Evolutionary conservation across 1,139 yeast genomes (phyloP).

Genomic region (Entelexis paramagnoliae): DNA sequence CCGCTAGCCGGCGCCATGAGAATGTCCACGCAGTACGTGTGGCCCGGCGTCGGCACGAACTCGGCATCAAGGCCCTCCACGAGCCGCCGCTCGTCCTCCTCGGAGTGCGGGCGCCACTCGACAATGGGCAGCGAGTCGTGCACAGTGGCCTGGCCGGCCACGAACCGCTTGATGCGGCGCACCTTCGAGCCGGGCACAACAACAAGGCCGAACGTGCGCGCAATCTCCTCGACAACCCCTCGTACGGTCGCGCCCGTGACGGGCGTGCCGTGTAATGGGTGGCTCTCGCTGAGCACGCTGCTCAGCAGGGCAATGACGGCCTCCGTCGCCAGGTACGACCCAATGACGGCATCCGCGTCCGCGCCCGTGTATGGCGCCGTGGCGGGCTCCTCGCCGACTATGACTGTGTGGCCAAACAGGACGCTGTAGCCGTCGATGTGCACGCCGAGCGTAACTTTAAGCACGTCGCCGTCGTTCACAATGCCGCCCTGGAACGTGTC

Average conservation of each 20-base stretch:
- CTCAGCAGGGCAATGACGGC: constrained; percentile 68
- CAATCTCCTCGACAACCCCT: constrained; percentile 67
- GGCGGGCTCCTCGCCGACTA: constrained; percentile 49
- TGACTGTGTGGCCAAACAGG: constrained; percentile 73
- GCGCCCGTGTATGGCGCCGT: constrained; percentile 71
- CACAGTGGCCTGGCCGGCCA: constrained; percentile 93
- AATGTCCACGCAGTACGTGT: constrained; percentile 76
- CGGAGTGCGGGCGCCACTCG: constrained; percentile 60
- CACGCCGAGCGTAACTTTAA: constrained; percentile 73
- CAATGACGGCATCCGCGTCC: constrained; percentile 82
- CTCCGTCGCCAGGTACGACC: constrained; percentile 80
- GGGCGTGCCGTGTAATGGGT: constrained; percentile 35
- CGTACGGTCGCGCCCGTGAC: constrained; percentile 65
- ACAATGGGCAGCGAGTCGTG: constrained; percentile 77
- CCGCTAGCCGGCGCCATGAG: constrained; percentile 56
- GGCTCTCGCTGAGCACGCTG: constrained; percentile 59
- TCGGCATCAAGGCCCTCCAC: constrained; percentile 22
- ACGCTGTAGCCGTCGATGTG: constrained; percentile 95
- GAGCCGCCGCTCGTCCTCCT: constrained; percentile 44
- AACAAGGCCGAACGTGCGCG: constrained; percentile 65
- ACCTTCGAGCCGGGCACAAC: constrained; percentile 90
- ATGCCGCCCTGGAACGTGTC: constrained; percentile 43
- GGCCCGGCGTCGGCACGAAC: constrained; percentile 64
- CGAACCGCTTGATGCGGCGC: constrained; percentile 80
- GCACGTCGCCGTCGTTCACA: constrained; percentile 65